These are phyloP conservation scores for Herpetospermum pedunculosum DNA, from an alignment of 306 rosid genomes.

Conservation along the genomic window DNA sequence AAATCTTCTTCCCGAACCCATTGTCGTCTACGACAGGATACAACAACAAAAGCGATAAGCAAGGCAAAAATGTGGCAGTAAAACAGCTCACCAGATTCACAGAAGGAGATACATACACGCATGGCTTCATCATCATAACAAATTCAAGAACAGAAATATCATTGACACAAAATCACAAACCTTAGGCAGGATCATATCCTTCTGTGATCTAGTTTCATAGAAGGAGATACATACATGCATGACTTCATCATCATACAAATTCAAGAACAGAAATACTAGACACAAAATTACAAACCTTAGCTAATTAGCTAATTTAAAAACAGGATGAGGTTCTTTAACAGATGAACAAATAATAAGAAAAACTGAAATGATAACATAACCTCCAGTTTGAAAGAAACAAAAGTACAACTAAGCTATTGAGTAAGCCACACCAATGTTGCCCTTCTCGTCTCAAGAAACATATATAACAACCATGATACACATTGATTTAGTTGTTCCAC, in stretches of 20 bases:
- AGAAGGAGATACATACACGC: not conserved
- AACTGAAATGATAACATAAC: not conserved
- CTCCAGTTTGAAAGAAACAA: not conserved
- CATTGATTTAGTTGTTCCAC: not conserved
- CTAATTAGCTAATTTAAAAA: not conserved
- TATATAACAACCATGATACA: not conserved
- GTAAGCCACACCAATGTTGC: not conserved
- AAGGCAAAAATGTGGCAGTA: slow-evolving; percentile 6
- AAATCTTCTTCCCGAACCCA: slow-evolving; percentile 98
- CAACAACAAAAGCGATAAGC: not conserved
- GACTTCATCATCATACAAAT: no score
- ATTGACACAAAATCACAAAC: not conserved
- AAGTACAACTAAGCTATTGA: not conserved
- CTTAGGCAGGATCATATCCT: not conserved
- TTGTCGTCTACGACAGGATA: slow-evolving; percentile 47
- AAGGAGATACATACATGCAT: no score
- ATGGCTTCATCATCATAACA: not conserved
- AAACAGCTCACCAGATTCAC: not conserved
- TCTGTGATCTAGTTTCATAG: no score
- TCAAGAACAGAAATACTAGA: no score
- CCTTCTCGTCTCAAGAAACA: not conserved
- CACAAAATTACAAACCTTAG: no score
- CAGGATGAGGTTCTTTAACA: not conserved
- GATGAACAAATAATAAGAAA: not conserved
- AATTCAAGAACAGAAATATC: not conserved